phyloP scores from a whole-genome alignment of 164 flowering plant genomes.

The Stephania japonica region DNA sequence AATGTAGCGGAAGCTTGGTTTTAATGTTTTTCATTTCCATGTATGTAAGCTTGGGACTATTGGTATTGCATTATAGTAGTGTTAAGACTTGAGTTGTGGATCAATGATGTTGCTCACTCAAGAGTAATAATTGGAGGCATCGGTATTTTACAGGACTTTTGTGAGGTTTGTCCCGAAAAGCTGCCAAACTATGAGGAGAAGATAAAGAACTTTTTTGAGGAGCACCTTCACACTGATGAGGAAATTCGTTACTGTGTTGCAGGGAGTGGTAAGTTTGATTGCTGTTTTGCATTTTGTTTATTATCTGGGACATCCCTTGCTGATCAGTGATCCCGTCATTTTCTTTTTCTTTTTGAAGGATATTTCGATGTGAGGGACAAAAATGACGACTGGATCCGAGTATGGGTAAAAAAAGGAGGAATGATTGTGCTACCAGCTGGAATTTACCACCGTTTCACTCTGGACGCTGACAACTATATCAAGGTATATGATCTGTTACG shows the following conservation, averaged over 20 bases:
- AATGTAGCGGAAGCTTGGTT: too few relatives aligned
- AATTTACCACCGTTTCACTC: constrained; percentile 89
- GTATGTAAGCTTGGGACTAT: background rate
- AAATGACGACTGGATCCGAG: constrained; percentile 82
- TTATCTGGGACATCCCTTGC: background rate
- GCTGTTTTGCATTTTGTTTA: background rate
- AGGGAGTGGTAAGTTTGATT: constrained; percentile 76
- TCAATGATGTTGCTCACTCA: background rate
- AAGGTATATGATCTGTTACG: constrained; percentile 47
- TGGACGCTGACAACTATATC: constrained; percentile 88
- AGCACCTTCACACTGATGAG: constrained; percentile 97
- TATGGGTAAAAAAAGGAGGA: constrained; percentile 89
- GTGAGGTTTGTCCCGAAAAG: constrained; percentile 90
- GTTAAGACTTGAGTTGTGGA: background rate
- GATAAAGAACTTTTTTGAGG: constrained; percentile 88
- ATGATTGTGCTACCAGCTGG: constrained; percentile 97
- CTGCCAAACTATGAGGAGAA: constrained; percentile 93
- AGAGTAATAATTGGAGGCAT: background rate
- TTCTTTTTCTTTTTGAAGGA: constrained; percentile 16
- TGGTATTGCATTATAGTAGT: background rate
- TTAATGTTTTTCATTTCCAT: background rate
- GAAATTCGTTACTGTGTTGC: constrained; percentile 94
- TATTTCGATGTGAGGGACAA: constrained; percentile 91
- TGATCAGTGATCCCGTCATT: background rate
- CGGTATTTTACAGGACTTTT: constrained; percentile 55